Evolutionary conservation across 495 filamentous ascomycete genomes (phyloP).

Genomic region (Amphirosellinia nigrospora): DNA sequence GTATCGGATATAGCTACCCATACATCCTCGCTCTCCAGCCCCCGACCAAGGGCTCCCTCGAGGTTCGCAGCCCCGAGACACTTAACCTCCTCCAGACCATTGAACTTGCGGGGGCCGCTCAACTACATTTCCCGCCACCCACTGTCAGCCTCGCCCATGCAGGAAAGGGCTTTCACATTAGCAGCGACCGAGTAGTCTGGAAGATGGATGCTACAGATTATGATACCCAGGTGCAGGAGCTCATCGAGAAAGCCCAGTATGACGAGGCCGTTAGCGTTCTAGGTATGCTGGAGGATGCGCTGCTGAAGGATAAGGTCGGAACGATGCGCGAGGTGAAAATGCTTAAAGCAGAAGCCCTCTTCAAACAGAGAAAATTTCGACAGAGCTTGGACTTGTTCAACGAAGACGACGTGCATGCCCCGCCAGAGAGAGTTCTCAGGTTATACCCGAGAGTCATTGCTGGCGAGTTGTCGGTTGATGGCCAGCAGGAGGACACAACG

Average conservation of each 20-base stretch:
- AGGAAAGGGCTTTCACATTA: conserved; percentile 90
- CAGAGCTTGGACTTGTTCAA: conserved; percentile 92
- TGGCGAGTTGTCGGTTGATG: conserved; percentile 71
- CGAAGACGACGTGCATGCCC: conserved; percentile 75
- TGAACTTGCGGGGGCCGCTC: conserved; percentile 74
- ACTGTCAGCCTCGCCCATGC: conserved; percentile 91
- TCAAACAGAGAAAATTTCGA: conserved; percentile 79
- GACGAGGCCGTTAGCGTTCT: conserved; percentile 94
- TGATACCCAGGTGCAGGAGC: conserved; percentile 85
- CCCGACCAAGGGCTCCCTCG: conserved; percentile 81
- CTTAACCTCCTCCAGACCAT: conserved; percentile 86
- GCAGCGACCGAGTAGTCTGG: conserved; percentile 90
- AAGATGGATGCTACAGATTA: conserved; percentile 94
- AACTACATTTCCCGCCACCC: conserved; percentile 91
- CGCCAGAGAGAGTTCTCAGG: conserved; percentile 85
- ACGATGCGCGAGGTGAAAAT: conserved; percentile 84
- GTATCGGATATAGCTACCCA: conserved; percentile 93
- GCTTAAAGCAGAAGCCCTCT: conserved; percentile 85
- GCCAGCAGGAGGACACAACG: conserved; percentile 40
- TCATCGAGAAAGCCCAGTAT: conserved; percentile 75
- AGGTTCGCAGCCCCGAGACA: conserved; percentile 92
- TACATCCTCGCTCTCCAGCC: conserved; percentile 89
- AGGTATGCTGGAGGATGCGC: conserved; percentile 87
- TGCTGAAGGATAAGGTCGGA: conserved; percentile 82
- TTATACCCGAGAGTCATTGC: conserved; percentile 85